phyloP scores from a whole-genome alignment of 768 basidiomycete species.

The Rossbeevera mucosa region DNA sequence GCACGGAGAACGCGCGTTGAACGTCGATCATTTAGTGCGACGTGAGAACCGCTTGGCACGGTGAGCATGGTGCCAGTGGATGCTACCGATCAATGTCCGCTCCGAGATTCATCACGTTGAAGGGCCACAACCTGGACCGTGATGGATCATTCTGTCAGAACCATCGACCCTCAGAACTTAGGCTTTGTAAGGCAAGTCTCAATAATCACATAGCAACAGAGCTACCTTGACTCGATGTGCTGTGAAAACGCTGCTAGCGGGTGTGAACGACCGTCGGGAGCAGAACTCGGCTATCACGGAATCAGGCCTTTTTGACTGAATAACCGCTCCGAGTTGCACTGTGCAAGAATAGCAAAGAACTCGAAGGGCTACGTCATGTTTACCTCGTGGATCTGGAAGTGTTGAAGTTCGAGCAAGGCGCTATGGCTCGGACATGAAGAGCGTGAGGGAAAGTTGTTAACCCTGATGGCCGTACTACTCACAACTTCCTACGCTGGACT shows the following conservation, averaged over 20 bases:
- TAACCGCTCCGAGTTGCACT: background rate
- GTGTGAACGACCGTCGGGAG: background rate
- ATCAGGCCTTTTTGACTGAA: background rate
- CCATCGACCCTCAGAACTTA: background rate
- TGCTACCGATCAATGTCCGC: background rate
- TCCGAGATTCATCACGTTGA: background rate
- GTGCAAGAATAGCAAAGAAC: background rate
- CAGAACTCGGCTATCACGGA: background rate
- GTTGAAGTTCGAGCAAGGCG: background rate
- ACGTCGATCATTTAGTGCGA: slow-evolving; percentile 1
- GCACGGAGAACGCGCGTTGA: background rate
- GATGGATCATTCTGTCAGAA: slow-evolving; percentile 3
- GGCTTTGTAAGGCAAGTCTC: background rate
- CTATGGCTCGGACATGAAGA: slow-evolving; percentile 22
- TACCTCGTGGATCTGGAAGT: slow-evolving; percentile 6
- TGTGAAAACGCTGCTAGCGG: background rate
- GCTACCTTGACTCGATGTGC: background rate
- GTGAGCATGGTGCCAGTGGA: too few relatives aligned
- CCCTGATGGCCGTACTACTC: slow-evolving; percentile 7
- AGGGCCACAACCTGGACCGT: background rate
- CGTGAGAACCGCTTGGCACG: background rate
- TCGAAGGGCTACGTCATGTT: background rate
- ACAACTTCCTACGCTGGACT: background rate
- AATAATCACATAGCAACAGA: background rate
- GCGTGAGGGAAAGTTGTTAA: slow-evolving; percentile 2